A percentile compares a stretch with the other conserved stretches of the same genome.
Conservation (phyloP, 2,329 filamentous ascomycete species). For the Aspergillus intermedius region DNA sequence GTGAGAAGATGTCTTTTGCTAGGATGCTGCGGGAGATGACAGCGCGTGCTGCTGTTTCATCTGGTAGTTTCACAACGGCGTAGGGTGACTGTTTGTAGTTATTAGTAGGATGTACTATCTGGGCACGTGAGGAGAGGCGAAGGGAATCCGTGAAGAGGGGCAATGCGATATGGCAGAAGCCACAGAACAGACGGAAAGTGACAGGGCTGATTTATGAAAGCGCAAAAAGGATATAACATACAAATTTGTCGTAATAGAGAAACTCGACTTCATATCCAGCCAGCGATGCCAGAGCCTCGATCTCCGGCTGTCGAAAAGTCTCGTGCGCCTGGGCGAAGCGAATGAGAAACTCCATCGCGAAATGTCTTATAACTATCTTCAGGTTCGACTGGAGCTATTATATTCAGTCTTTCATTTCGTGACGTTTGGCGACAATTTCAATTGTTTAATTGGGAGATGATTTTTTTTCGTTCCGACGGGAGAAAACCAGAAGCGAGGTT, state of each 20-base stretch:
- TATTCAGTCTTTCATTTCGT: not conserved
- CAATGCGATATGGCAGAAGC: not conserved
- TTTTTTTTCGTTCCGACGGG: too few species aligned
- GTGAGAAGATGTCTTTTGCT: constrained; percentile 74
- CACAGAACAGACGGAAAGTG: constrained; percentile 3
- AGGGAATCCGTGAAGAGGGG: constrained; percentile 2
- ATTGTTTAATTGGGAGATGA: too few species aligned
- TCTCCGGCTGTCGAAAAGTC: constrained; percentile 79
- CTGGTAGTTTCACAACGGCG: constrained; percentile 66
- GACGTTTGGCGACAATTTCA: too few species aligned
- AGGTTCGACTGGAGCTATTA: not conserved
- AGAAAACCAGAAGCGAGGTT: not conserved
- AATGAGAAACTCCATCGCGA: constrained; percentile 67
- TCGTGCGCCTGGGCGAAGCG: constrained; percentile 86
- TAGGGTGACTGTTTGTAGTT: constrained; percentile 66
- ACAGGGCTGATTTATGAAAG: not conserved
- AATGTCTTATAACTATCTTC: not conserved
- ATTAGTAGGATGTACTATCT: constrained; percentile 8
- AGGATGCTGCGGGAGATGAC: constrained; percentile 74
- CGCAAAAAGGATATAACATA: constrained; percentile 46
- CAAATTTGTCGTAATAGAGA: constrained; percentile 65
- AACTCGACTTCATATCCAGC: constrained; percentile 63
- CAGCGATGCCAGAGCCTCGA: constrained; percentile 69
- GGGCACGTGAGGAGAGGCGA: constrained; percentile 8
- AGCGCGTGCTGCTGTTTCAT: constrained; percentile 56